Percentiles rank a stretch among this genome's conserved stretches.
phyloP scores from a whole-genome alignment of 163 green algal genomes.

The Scenedesmus sp. region DNA sequence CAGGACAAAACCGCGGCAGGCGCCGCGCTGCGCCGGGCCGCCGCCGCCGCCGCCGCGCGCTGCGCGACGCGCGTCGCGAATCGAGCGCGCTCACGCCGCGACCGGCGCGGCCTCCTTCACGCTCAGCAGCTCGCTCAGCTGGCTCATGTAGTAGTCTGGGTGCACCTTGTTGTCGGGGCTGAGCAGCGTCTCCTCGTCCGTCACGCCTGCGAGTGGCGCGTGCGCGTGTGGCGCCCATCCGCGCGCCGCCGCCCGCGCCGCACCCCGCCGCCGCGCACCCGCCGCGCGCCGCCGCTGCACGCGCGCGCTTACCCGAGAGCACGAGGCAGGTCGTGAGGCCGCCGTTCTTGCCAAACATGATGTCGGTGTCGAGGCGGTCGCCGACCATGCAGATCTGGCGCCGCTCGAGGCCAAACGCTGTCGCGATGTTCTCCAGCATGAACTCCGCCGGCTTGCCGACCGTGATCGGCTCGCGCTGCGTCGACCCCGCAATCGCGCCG shows the following conservation, averaged over 20 bases:
- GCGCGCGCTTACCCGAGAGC: constrained; percentile 93
- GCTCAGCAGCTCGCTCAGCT: constrained; percentile 51
- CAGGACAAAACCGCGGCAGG: too few relatives aligned
- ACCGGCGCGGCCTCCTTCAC: constrained; percentile 37
- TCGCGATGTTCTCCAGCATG: constrained; percentile 92
- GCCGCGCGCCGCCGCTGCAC: too few relatives aligned
- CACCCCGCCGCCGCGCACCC: too few relatives aligned
- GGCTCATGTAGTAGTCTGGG: constrained; percentile 88
- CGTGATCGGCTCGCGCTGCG: constrained; percentile 90
- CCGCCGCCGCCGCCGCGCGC: neutral
- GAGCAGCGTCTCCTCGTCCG: constrained; percentile 87
- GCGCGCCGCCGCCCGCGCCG: too few relatives aligned
- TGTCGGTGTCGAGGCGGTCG: constrained; percentile 99
- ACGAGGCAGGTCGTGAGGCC: constrained; percentile 94
- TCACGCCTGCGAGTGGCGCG: constrained; percentile 96
- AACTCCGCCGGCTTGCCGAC: constrained; percentile 97
- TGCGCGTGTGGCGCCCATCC: too few relatives aligned
- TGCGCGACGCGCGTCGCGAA: too few relatives aligned
- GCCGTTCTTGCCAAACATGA: constrained; percentile 98
- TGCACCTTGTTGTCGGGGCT: constrained; percentile 89
- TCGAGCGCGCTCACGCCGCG: constrained; percentile 29
- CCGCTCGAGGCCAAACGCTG: constrained; percentile 70
- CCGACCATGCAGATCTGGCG: constrained; percentile 98
- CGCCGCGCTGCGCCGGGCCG: neutral
- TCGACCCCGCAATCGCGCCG: constrained; percentile 80